These are phyloP conservation scores for Chernovozyma aurita DNA, from an alignment of 1,139 yeast genomes.

Conservation along the genomic window DNA sequence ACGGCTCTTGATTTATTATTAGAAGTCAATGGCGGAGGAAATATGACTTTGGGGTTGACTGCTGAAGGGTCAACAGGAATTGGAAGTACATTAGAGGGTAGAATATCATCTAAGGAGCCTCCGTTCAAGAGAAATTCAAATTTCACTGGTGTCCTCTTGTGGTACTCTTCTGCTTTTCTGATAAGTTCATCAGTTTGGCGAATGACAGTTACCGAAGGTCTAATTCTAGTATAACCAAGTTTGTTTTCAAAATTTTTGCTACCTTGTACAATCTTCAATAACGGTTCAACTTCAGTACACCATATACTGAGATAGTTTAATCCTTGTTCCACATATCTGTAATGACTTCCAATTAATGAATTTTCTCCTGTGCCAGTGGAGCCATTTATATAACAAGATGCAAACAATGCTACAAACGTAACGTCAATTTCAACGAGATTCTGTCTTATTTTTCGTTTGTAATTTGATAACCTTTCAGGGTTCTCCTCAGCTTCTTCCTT, in stretches of 20 bases:
- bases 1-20: conserved; percentile 20
- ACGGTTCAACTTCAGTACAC: conserved; percentile 29
- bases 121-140: background rate
- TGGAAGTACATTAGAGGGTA: conserved; percentile 7
- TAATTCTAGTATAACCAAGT: background rate
- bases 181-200: background rate
- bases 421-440: conserved; percentile 26
- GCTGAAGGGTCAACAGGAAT: conserved; percentile 7
- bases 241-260: background rate
- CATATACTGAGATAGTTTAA: conserved; percentile 25
- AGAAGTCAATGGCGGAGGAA: conserved; percentile 27
- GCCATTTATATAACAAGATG: conserved; percentile 27
- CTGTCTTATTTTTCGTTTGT: conserved; percentile 16
- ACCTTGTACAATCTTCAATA: conserved; percentile 14
- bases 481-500: conserved; percentile 19
- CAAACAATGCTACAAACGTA: conserved; percentile 26
- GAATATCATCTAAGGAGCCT: conserved; percentile 1
- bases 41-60: conserved; percentile 28
- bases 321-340: conserved; percentile 26
- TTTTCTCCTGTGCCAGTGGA: conserved; percentile 24
- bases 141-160: background rate
- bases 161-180: conserved; percentile 1
- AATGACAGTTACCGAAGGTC: background rate
- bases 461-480: conserved; percentile 17
- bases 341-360: conserved; percentile 25